Base-by-base conservation (phyloP, 352 stramenopile species). In the Phytophthora fragariae region DNA sequence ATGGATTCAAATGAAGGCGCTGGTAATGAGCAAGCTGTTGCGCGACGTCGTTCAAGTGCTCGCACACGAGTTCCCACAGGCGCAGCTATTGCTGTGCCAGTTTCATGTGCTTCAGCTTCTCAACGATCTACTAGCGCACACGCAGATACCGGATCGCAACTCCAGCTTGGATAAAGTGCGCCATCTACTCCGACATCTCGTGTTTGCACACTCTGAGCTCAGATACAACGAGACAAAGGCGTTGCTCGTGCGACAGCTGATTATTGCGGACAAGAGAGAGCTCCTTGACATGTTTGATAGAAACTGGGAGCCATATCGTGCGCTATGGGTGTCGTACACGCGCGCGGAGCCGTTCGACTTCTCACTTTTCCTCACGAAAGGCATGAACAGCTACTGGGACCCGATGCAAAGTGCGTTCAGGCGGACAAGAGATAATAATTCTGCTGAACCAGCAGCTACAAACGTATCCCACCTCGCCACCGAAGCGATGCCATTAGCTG, bases 101-200 rank as follows among this genome's bases (percentile, higher is more conserved):
- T 89, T 91, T 52, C 84, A 93, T 37, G 83, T 90, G 49, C 85
- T 93, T 76, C 88, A 91, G 70, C 84, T 84, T 44, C 79, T 93
- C 55, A 81, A 77, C 27, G 79, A 70, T 8, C 72, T 91, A 11
- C 71, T 91, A 27, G 57, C n/a, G 6, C 35, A 62, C 24, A 21
- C 52, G 15, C 44, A 65, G 14, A 15, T 24, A 27, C 9, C n/a
- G n/a, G n/a, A 14, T 24, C 56, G 6, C 9, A 44, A 2, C 27
- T 41, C 33, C 14, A 5, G 84, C 57, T 79, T 88, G 50, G 81
- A 91, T 19, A 75, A 88, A 9, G 70, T 85, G 10, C 65, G 75
- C 37, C 71, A 91, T 44, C 63, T 81, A 9, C 68, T 93, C 21
- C 87, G 91, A 55, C 79, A 88, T 27, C 80, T 93, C 37, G 84